phyloP scores from a whole-genome alignment of 805 yeast genomes.

The Metschnikowia koreensis region DNA sequence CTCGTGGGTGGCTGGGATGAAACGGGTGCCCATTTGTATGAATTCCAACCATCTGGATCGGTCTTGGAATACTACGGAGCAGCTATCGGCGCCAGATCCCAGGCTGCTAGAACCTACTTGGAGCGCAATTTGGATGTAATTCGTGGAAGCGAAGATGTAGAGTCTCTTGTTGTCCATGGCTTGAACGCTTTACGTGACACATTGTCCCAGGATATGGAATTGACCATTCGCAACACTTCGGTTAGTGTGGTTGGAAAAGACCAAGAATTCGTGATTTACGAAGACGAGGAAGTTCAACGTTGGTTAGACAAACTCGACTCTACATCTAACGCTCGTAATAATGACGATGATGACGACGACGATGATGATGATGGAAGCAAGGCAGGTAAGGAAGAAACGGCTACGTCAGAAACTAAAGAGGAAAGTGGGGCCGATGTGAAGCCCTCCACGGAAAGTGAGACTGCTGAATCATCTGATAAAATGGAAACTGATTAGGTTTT shows the following conservation, averaged over 20 bases:
- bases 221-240: conserved; percentile 79
- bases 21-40: conserved; percentile 89
- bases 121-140: conserved; percentile 81
- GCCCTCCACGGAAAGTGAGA: conserved; percentile 13
- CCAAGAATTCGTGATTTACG: conserved; percentile 70
- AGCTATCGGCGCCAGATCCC: conserved; percentile 98
- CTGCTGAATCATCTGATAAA: conserved; percentile 25
- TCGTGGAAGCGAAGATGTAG: conserved; percentile 54
- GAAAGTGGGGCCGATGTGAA: conserved; percentile 10
- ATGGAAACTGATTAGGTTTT: conserved; percentile 40
- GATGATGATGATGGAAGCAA: conserved; percentile 22
- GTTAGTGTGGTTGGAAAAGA: conserved; percentile 91
- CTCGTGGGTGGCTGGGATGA: conserved; percentile 89
- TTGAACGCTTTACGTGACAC: conserved; percentile 92
- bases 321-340: conserved; percentile 54
- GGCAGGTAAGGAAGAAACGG: conserved; percentile 13
- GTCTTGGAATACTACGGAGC: conserved; percentile 89
- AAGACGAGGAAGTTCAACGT: conserved; percentile 81
- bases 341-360: conserved; percentile 38
- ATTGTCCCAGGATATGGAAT: conserved; percentile 88
- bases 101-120: conserved; percentile 94
- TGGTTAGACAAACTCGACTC: conserved; percentile 79
- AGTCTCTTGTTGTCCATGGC: conserved; percentile 80
- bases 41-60: conserved; percentile 94
- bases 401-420: conserved; percentile 4